A percentile compares a stretch with the other conserved stretches of the same genome.
phyloP scores from a whole-genome alignment of 495 filamentous ascomycete species.

The Neurospora sp. region DNA sequence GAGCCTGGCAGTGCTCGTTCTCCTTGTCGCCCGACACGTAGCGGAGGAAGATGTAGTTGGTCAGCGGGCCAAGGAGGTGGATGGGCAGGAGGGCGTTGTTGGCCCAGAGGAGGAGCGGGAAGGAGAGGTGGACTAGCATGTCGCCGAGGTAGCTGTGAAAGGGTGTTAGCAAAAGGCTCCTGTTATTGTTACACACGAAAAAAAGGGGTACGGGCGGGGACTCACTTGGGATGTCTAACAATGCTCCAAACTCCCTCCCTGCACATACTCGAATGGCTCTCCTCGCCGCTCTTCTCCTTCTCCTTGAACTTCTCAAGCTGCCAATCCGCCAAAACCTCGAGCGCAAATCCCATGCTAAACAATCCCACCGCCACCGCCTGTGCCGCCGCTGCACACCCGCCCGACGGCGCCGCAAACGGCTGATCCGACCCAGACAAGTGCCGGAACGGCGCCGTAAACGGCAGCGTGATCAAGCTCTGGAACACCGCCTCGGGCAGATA shows the following conservation, averaged over 20 bases:
- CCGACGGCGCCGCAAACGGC: not conserved
- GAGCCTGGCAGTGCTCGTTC: constrained; percentile 40
- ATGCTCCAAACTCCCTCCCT: constrained; percentile 49
- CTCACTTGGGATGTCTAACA: constrained; percentile 52
- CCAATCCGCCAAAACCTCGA: constrained; percentile 45
- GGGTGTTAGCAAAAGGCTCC: not conserved
- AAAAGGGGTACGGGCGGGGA: not conserved
- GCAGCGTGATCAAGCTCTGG: constrained; percentile 43
- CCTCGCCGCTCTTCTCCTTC: constrained; percentile 8
- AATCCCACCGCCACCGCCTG: constrained; percentile 42
- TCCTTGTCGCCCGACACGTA: constrained; percentile 44
- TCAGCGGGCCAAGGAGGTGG: constrained; percentile 41
- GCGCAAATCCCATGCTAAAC: constrained; percentile 42
- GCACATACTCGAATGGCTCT: constrained; percentile 23
- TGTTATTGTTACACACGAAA: not conserved
- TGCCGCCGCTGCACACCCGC: constrained; percentile 10
- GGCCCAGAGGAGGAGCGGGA: constrained; percentile 38
- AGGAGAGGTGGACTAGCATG: constrained; percentile 42
- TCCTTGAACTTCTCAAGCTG: constrained; percentile 37
- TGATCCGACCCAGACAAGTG: constrained; percentile 14
- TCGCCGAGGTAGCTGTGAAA: constrained; percentile 46
- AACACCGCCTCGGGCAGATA: constrained; percentile 44
- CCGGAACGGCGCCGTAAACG: constrained; percentile 44
- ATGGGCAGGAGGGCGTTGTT: constrained; percentile 42
- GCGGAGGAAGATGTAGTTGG: constrained; percentile 49